These are phyloP conservation scores for Russula dissimulans DNA, from an alignment of 768 basidiomycete species.

Conservation along the genomic window DNA sequence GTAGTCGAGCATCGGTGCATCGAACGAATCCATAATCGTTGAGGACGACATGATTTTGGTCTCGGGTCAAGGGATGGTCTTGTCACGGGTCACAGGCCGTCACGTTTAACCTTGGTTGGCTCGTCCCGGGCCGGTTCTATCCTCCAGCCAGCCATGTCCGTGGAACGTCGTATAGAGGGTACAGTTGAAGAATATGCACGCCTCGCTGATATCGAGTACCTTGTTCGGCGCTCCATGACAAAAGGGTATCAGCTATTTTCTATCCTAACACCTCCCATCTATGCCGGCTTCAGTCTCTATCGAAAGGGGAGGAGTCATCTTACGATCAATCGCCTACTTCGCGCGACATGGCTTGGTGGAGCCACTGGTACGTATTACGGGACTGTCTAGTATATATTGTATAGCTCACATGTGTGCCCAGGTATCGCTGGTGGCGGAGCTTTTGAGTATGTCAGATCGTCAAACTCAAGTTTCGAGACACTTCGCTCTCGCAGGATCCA, in stretches of 20 bases:
- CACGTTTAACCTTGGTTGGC: neutral
- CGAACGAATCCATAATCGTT: conserved; percentile 18
- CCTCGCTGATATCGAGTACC: conserved; percentile 51
- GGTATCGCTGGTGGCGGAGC: conserved; percentile 45
- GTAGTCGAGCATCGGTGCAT: conserved; percentile 21
- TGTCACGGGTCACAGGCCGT: neutral
- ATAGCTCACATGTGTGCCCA: conserved; percentile 19
- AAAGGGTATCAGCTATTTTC: conserved; percentile 64
- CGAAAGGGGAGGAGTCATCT: conserved; percentile 48
- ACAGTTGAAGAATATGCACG: conserved; percentile 24
- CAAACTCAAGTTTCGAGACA: conserved; percentile 40
- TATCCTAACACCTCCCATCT: conserved; percentile 51
- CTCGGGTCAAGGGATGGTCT: neutral
- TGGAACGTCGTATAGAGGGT: neutral
- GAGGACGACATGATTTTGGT: conserved; percentile 15
- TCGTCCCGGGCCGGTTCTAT: neutral
- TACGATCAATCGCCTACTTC: conserved; percentile 51
- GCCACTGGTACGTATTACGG: conserved; percentile 36
- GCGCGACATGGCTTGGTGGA: conserved; percentile 69
- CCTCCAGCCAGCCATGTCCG: too few species aligned
- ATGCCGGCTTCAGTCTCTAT: conserved; percentile 42
- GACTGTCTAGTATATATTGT: neutral
- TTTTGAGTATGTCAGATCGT: conserved; percentile 53
- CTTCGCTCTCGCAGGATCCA: conserved; percentile 42
- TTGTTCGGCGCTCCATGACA: conserved; percentile 55